Evolutionary conservation across 257 asterid genomes (phyloP).

Genomic region (Mitragyna speciosa): DNA sequence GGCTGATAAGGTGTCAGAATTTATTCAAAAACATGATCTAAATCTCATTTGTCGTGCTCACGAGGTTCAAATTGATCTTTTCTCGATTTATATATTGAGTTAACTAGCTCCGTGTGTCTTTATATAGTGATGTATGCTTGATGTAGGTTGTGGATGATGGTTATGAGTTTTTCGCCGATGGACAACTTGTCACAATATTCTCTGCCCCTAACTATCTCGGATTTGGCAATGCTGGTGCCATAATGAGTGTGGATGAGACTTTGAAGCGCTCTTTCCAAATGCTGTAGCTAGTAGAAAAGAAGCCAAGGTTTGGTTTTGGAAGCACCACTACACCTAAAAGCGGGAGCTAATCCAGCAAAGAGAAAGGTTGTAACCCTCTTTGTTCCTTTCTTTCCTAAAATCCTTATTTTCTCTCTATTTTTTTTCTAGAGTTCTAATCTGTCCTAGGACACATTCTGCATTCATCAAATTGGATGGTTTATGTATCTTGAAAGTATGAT

Average conservation of each 20-base stretch:
- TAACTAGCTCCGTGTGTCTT: slow-evolving; percentile 9
- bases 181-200: slow-evolving; percentile 76
- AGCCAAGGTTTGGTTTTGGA: slow-evolving; percentile 68
- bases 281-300: slow-evolving; percentile 72
- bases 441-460: not conserved
- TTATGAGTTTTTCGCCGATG: slow-evolving; percentile 80
- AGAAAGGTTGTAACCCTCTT: slow-evolving; percentile 41
- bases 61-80: slow-evolving; percentile 42
- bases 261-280: slow-evolving; percentile 87
- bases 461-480: not conserved
- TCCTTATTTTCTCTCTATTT: not conserved
- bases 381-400: not conserved
- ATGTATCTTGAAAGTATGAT: not conserved
- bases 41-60: slow-evolving; percentile 86
- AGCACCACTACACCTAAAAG: slow-evolving; percentile 50
- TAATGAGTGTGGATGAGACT: slow-evolving; percentile 87
- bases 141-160: slow-evolving; percentile 82
- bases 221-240: slow-evolving; percentile 79
- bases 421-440: not conserved
- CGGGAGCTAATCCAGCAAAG: slow-evolving; percentile 53
- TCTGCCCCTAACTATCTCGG: slow-evolving; percentile 88
- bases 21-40: slow-evolving; percentile 68
- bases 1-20: slow-evolving; percentile 60
- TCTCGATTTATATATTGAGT: not conserved
- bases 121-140: not conserved